phyloP scores from a whole-genome alignment of 78 protist genomes.

The Dictyostelium firmibasis region DNA sequence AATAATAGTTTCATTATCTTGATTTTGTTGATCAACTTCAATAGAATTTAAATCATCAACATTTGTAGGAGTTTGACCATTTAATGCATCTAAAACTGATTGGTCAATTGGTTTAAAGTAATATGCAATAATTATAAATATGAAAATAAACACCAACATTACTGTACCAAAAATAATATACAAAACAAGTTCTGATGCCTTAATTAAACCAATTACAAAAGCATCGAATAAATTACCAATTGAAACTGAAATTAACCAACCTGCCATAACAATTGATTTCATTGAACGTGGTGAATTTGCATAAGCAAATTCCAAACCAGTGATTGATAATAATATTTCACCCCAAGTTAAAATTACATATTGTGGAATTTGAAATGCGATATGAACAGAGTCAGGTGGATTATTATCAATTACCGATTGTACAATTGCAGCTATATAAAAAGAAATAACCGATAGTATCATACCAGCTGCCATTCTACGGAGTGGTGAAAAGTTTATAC shows the following conservation, averaged over 20 bases:
- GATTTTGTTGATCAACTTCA: neutral
- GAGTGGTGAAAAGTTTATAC: slow-evolving; percentile 58
- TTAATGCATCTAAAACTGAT: neutral
- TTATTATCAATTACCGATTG: slow-evolving; percentile 72
- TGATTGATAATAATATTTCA: slow-evolving; percentile 85
- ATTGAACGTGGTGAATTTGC: slow-evolving; percentile 86
- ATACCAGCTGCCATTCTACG: slow-evolving; percentile 84
- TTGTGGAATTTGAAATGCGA: slow-evolving; percentile 63
- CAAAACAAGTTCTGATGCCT: slow-evolving; percentile 23
- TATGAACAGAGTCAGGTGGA: neutral
- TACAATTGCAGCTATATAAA: slow-evolving; percentile 73
- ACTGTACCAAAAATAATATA: slow-evolving; percentile 78
- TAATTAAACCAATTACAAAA: slow-evolving; percentile 37
- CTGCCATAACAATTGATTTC: slow-evolving; percentile 82
- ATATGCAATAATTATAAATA: slow-evolving; percentile 59
- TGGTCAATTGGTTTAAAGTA: slow-evolving; percentile 29
- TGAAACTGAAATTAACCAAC: slow-evolving; percentile 72
- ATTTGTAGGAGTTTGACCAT: neutral
- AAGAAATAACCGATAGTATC: slow-evolving; percentile 74
- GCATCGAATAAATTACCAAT: slow-evolving; percentile 84
- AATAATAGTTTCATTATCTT: neutral
- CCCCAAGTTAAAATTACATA: slow-evolving; percentile 65
- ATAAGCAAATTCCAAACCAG: slow-evolving; percentile 90
- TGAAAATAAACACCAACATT: slow-evolving; percentile 26
- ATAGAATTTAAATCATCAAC: neutral